Percentiles rank a stretch among this genome's conserved stretches.
phyloP scores from a whole-genome alignment of 805 yeast genomes.

The Spathaspora passalidarum region DNA sequence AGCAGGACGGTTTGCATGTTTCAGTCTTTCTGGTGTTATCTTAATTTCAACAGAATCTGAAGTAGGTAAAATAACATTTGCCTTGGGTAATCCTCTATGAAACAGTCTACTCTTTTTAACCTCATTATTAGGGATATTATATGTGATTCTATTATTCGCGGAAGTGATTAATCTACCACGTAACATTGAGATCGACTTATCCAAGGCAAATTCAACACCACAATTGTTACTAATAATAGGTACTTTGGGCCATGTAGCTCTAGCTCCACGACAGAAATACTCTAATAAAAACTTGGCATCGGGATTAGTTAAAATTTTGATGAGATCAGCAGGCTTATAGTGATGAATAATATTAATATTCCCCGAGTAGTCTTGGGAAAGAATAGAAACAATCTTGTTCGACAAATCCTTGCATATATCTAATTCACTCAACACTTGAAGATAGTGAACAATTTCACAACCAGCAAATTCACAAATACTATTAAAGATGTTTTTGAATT shows the following conservation, averaged over 20 bases:
- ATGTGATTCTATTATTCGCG: conserved; percentile 10
- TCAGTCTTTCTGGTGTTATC: neutral
- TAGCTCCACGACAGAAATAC: conserved; percentile 75
- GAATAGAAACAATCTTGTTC: conserved; percentile 68
- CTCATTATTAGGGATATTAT: neutral
- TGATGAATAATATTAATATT: conserved; percentile 92
- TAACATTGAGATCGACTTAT: conserved; percentile 67
- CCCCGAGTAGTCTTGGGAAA: conserved; percentile 88
- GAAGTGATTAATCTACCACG: conserved; percentile 56
- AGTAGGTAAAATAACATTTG: neutral
- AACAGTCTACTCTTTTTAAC: neutral
- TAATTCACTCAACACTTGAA: conserved; percentile 69
- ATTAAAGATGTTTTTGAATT: conserved; percentile 49
- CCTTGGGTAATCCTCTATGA: neutral
- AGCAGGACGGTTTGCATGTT: conserved; percentile 2
- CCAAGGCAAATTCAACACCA: conserved; percentile 83
- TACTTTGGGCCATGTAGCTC: conserved; percentile 92
- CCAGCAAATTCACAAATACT: conserved; percentile 56
- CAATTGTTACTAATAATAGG: conserved; percentile 86
- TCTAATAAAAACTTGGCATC: conserved; percentile 69
- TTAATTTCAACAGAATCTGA: neutral
- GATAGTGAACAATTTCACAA: conserved; percentile 73
- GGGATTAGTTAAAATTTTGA: conserved; percentile 74
- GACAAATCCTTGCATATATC: conserved; percentile 73
- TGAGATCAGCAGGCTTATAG: conserved; percentile 54